Conservation (phyloP, 1,284 basidiomycete genomes). For the Tausonia pullulans region DNA sequence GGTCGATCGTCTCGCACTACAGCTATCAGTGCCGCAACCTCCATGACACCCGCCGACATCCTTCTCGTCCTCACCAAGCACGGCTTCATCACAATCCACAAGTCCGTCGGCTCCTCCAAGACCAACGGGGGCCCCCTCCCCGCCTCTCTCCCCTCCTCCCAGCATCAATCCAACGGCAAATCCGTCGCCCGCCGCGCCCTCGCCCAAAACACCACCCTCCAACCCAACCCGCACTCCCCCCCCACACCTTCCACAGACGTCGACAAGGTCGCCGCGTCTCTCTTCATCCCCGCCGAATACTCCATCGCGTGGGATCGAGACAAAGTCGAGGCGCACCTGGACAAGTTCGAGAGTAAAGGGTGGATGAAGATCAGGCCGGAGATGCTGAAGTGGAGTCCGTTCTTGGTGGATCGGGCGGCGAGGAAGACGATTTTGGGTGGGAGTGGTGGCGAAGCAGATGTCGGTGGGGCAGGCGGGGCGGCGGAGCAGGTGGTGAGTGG, state of each 20-base stretch:
- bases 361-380: conserved; percentile 71
- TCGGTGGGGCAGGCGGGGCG: too few relatives aligned
- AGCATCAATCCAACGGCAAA: background rate
- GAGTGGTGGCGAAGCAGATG: too few relatives aligned
- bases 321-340: conserved; percentile 56
- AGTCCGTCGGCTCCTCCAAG: conserved; percentile 18
- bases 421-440: conserved; percentile 23
- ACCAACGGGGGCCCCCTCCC: conserved; percentile 22
- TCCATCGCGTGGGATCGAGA: conserved; percentile 61
- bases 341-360: conserved; percentile 64
- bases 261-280: conserved; percentile 38
- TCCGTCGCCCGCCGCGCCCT: conserved; percentile 6
- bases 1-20: conserved; percentile 11
- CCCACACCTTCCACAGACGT: conserved; percentile 15
- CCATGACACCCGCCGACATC: conserved; percentile 85
- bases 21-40: conserved; percentile 80
- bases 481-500: too few relatives aligned
- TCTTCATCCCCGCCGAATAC: conserved; percentile 61
- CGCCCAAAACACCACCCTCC: conserved; percentile 3
- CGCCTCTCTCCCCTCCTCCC: background rate
- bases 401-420: conserved; percentile 55
- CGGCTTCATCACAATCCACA: conserved; percentile 55
- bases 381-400: conserved; percentile 89
- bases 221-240: background rate
- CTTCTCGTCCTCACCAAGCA: conserved; percentile 64